These are phyloP conservation scores for Penicillium canescens DNA, from an alignment of 495 filamentous ascomycete species.

Conservation along the genomic window DNA sequence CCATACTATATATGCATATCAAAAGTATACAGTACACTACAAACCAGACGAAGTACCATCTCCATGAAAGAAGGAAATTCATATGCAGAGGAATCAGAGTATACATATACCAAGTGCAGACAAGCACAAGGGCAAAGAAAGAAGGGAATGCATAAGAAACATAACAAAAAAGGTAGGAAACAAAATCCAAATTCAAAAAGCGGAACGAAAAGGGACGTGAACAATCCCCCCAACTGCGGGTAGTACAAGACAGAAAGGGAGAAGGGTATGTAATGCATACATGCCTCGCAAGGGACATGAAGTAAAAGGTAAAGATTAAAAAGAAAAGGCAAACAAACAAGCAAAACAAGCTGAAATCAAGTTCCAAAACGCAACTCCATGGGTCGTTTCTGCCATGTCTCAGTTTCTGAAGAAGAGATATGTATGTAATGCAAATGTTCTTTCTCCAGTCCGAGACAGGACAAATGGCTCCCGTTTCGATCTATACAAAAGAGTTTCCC, in stretches of 20 bases:
- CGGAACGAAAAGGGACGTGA: neutral
- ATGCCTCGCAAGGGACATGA: constrained; percentile 3
- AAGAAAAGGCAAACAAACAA: constrained; percentile 1
- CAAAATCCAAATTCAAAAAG: neutral
- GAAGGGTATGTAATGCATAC: constrained; percentile 11
- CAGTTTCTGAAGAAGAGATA: neutral
- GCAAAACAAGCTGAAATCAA: neutral
- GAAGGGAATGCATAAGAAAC: constrained; percentile 4
- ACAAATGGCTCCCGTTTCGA: neutral
- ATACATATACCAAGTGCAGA: constrained; percentile 11
- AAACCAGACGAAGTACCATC: neutral
- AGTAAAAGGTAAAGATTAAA: constrained; percentile 17
- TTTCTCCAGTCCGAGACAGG: neutral
- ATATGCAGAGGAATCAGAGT: constrained; percentile 11
- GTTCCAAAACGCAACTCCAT: neutral
- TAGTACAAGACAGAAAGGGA: neutral
- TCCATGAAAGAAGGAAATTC: neutral
- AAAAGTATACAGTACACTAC: neutral
- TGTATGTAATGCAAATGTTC: neutral
- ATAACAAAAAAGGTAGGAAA: neutral
- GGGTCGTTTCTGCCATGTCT: constrained; percentile 2
- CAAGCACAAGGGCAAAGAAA: constrained; percentile 3
- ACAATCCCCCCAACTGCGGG: neutral
- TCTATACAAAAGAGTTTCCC: constrained; percentile 13
- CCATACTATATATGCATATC: too few relatives aligned